Evolutionary conservation across 2,329 filamentous ascomycete genomes (phyloP).

Genomic region (Pezicula neosporulosa): DNA sequence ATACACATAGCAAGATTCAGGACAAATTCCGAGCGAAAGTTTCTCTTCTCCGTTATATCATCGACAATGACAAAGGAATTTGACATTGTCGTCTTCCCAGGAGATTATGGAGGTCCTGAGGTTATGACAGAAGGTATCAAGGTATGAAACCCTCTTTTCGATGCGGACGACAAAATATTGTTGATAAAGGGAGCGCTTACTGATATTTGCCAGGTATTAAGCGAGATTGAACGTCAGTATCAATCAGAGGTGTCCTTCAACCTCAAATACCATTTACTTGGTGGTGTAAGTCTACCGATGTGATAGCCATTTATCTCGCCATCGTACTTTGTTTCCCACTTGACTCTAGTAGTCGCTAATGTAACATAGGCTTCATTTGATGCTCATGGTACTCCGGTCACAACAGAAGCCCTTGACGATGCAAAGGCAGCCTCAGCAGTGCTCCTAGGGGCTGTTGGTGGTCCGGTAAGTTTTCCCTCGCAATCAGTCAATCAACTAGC

Average conservation of each 20-base stretch:
- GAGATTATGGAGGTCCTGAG: slow-evolving; percentile 3
- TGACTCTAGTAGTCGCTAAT: not conserved
- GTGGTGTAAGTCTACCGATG: not conserved
- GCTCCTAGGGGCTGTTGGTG: slow-evolving; percentile 1
- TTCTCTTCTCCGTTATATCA: not conserved
- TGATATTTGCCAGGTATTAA: not conserved
- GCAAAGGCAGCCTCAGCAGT: not conserved
- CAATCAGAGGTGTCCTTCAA: not conserved
- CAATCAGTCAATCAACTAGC: not conserved
- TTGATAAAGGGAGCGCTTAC: not conserved
- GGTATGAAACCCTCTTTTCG: not conserved
- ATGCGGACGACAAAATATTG: not conserved
- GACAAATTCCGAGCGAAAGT: not conserved
- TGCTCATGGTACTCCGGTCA: not conserved
- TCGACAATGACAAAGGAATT: slow-evolving; percentile 1
- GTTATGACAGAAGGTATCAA: slow-evolving; percentile 1
- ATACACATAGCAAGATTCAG: not conserved
- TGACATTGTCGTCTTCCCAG: slow-evolving; percentile 1
- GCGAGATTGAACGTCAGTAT: slow-evolving; percentile 1
- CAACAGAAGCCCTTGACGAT: not conserved
- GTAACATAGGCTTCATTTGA: not conserved
- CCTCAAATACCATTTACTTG: not conserved
- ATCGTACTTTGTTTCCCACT: not conserved
- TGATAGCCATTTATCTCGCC: not conserved
- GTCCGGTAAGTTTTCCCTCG: not conserved